Conservation (phyloP, 805 yeast genomes). For the Ogataea chonburiensis region DNA sequence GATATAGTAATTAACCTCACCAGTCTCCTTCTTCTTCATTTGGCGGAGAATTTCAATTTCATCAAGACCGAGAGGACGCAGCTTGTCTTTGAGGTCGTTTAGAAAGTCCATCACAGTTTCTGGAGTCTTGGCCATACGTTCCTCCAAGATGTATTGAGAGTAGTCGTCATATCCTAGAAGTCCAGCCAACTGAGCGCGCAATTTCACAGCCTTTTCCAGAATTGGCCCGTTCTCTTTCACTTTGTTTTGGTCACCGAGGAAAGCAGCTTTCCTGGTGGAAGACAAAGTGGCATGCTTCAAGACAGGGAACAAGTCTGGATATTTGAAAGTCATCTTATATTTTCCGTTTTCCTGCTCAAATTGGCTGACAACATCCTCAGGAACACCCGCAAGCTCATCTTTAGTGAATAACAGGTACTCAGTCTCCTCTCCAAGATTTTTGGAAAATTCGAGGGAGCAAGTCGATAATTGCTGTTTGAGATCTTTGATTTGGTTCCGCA, state of each 20-base stretch:
- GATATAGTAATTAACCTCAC: slow-evolving; percentile 47
- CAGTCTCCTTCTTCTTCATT: slow-evolving; percentile 42
- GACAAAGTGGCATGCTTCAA: slow-evolving; percentile 64
- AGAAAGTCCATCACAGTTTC: slow-evolving; percentile 60
- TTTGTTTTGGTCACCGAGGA: slow-evolving; percentile 65
- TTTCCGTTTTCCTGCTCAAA: slow-evolving; percentile 45
- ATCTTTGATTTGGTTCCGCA: slow-evolving; percentile 54
- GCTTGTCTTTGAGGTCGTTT: slow-evolving; percentile 55
- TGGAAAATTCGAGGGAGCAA: slow-evolving; percentile 55
- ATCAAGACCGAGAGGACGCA: slow-evolving; percentile 55
- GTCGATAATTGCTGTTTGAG: slow-evolving; percentile 60
- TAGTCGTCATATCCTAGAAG: slow-evolving; percentile 65
- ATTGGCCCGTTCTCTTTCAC: slow-evolving; percentile 62
- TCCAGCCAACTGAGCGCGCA: slow-evolving; percentile 62
- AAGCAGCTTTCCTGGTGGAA: slow-evolving; percentile 66
- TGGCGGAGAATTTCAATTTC: slow-evolving; percentile 53
- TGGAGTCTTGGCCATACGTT: slow-evolving; percentile 75
- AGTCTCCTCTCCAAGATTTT: slow-evolving; percentile 69
- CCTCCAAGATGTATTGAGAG: slow-evolving; percentile 70
- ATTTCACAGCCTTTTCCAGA: slow-evolving; percentile 55
- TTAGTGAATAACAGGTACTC: slow-evolving; percentile 58
- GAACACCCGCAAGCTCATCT: slow-evolving; percentile 73
- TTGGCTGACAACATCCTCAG: slow-evolving; percentile 57
- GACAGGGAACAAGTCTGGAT: slow-evolving; percentile 79
- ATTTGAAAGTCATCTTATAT: slow-evolving; percentile 72